Conservation (phyloP, 805 yeast species). For the Ogataea paraovalis region DNA sequence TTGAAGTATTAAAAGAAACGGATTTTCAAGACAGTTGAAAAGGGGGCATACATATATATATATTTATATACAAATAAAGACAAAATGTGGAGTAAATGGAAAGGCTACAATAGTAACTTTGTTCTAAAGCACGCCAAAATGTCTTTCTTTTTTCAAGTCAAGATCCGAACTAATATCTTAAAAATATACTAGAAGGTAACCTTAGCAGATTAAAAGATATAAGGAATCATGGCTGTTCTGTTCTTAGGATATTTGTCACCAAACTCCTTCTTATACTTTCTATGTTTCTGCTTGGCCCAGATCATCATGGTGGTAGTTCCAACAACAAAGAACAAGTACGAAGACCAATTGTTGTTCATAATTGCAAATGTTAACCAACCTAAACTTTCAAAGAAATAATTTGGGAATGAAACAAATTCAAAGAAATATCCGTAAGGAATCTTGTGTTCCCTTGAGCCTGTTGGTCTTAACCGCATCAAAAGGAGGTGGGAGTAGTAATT, state of each 20-base stretch:
- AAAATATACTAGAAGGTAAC: too few species aligned
- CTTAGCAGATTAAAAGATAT: too few species aligned
- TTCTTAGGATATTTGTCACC: constrained; percentile 75
- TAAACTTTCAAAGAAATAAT: constrained; percentile 82
- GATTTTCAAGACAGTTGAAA: too few species aligned
- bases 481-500: constrained; percentile 70
- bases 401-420: constrained; percentile 80
- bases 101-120: too few species aligned
- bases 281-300: constrained; percentile 90
- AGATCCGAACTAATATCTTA: too few species aligned
- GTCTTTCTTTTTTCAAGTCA: too few species aligned
- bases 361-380: constrained; percentile 71
- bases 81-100: too few species aligned
- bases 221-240: constrained; percentile 81
- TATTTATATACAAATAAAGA: too few species aligned
- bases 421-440: constrained; percentile 87
- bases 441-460: constrained; percentile 53
- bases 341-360: constrained; percentile 72
- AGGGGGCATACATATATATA: too few species aligned
- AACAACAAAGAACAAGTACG: constrained; percentile 65
- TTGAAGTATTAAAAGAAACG: too few species aligned
- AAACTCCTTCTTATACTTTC: constrained; percentile 59
- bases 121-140: too few species aligned
- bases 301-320: constrained; percentile 79
- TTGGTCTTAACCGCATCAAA: constrained; percentile 54